phyloP scores from a whole-genome alignment of 306 rosid genomes.

The Acacia melanoxylon region DNA sequence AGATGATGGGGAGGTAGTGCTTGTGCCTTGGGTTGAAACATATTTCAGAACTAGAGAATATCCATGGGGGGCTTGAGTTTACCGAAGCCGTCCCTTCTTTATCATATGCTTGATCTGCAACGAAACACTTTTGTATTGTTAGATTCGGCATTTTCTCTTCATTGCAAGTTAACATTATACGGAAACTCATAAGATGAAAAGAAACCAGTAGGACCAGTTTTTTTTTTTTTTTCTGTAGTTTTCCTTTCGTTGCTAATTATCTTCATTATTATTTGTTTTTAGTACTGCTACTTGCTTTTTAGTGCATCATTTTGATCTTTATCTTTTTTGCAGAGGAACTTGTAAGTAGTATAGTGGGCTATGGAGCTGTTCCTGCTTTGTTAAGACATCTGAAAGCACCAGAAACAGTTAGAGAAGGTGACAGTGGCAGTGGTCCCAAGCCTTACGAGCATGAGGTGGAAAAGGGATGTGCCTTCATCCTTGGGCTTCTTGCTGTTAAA shows the following conservation, averaged over 20 bases:
- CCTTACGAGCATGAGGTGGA: slow-evolving; percentile 39
- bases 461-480: slow-evolving; percentile 41
- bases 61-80: slow-evolving; percentile 85
- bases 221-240: no score
- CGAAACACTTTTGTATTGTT: slow-evolving; percentile 19
- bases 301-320: neutral
- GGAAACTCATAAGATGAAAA: no score
- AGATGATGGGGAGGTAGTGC: slow-evolving; percentile 73
- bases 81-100: neutral
- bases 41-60: slow-evolving; percentile 83
- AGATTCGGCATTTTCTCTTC: slow-evolving; percentile 18
- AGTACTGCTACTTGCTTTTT: neutral
- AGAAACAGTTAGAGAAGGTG: neutral
- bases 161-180: neutral
- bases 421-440: neutral
- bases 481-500: slow-evolving; percentile 54
- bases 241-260: no score
- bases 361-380: slow-evolving; percentile 50
- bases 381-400: slow-evolving; percentile 41
- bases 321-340: slow-evolving; percentile 40
- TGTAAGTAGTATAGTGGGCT: slow-evolving; percentile 34
- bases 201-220: no score
- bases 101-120: slow-evolving; percentile 18
- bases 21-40: slow-evolving; percentile 93
- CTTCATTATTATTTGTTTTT: neutral